Evolutionary conservation across 2,329 filamentous ascomycete species (phyloP).

Genomic region (Rasamsonia emersonii): DNA sequence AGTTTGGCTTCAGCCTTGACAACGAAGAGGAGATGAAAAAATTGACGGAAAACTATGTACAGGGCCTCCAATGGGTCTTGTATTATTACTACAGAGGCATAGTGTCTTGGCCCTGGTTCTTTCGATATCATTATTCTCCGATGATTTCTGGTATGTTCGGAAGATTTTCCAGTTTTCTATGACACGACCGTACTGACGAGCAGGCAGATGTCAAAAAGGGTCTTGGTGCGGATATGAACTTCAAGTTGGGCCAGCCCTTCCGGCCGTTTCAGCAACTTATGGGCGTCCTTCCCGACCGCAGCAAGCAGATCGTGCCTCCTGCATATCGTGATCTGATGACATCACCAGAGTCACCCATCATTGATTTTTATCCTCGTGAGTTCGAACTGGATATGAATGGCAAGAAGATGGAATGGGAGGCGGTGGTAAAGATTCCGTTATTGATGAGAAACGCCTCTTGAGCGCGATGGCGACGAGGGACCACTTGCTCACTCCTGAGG

Average conservation of each 20-base stretch:
- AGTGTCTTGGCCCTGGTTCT: conserved; percentile 98
- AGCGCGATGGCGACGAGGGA: conserved; percentile 81
- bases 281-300: conserved; percentile 94
- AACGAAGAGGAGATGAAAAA: conserved; percentile 72
- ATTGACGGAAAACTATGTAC: conserved; percentile 91
- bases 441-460: conserved; percentile 80
- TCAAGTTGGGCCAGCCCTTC: conserved; percentile 91
- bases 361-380: conserved; percentile 95
- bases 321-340: conserved; percentile 93
- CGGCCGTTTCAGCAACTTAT: conserved; percentile 92
- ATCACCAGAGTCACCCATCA: conserved; percentile 77
- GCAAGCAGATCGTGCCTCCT: conserved; percentile 86
- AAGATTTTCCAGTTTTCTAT: background rate
- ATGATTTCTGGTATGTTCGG: conserved; percentile 67
- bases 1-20: conserved; percentile 81
- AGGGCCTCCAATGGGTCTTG: conserved; percentile 94
- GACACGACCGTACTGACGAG: conserved; percentile 14
- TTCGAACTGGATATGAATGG: conserved; percentile 99
- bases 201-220: conserved; percentile 73
- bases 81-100: conserved; percentile 98
- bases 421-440: conserved; percentile 99
- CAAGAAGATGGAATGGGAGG: conserved; percentile 99
- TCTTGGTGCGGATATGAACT: conserved; percentile 77
- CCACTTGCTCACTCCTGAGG: conserved; percentile 63
- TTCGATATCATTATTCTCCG: conserved; percentile 90